These are phyloP conservation scores for Stemphylium lycopersici DNA, from an alignment of 2,329 filamentous ascomycete species.

Conservation along the genomic window DNA sequence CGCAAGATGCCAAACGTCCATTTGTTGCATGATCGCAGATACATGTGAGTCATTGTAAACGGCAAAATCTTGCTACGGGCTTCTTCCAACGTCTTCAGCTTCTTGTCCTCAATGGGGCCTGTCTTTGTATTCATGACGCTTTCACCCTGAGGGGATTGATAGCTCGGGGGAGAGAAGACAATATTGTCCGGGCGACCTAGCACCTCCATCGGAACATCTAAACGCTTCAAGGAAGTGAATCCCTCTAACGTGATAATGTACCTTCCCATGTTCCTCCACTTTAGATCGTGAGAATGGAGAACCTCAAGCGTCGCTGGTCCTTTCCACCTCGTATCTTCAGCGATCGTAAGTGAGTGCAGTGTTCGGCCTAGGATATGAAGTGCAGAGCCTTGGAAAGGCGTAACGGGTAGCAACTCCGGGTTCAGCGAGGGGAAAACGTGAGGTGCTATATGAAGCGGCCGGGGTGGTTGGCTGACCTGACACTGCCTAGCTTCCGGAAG, in stretches of 20 bases:
- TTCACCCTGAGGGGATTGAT: neutral
- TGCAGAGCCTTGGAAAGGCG: constrained; percentile 15
- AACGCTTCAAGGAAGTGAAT: constrained; percentile 10
- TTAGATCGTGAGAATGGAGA: constrained; percentile 9
- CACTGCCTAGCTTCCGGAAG: constrained; percentile 10
- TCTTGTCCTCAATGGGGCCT: neutral
- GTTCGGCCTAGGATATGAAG: constrained; percentile 6
- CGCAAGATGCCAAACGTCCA: constrained; percentile 12
- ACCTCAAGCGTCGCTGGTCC: constrained; percentile 14
- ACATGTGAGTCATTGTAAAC: constrained; percentile 2
- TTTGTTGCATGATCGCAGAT: constrained; percentile 21
- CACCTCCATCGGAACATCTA: constrained; percentile 16
- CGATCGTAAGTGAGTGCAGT: constrained; percentile 21
- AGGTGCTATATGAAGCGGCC: neutral
- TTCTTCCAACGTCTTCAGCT: neutral
- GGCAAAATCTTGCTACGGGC: constrained; percentile 12
- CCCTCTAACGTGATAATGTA: constrained; percentile 15
- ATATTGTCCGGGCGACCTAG: constrained; percentile 10
- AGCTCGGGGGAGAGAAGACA: constrained; percentile 1
- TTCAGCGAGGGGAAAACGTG: neutral
- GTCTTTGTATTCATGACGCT: neutral
- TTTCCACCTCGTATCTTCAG: constrained; percentile 13
- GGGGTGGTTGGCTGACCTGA: neutral
- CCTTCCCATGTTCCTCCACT: constrained; percentile 17
- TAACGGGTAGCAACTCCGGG: constrained; percentile 1